A percentile compares a stretch with the other conserved stretches of the same genome.
Conservation (phyloP, 768 basidiomycete genomes). For the Termitomyces bulborhizus region DNA sequence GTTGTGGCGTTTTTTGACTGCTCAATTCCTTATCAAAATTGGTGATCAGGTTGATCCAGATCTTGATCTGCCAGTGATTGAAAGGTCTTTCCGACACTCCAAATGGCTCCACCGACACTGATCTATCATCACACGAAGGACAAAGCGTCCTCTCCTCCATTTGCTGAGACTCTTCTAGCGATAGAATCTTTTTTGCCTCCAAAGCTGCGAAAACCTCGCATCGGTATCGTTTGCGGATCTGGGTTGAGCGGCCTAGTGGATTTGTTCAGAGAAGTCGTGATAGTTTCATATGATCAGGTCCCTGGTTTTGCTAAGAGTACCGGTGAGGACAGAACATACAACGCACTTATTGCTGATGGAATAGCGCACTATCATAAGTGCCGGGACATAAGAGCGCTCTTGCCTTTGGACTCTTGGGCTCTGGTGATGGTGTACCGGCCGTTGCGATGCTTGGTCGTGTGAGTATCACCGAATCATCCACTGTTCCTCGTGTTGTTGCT, state of each 20-base stretch:
- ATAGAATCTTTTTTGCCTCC: slow-evolving; percentile 28
- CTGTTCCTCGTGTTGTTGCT: too few species aligned
- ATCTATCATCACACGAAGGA: not conserved
- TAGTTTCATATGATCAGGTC: slow-evolving; percentile 61
- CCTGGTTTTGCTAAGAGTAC: slow-evolving; percentile 76
- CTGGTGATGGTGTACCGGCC: slow-evolving; percentile 60
- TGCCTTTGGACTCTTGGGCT: slow-evolving; percentile 75
- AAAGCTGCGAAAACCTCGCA: slow-evolving; percentile 40
- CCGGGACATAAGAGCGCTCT: slow-evolving; percentile 75
- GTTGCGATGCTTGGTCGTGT: slow-evolving; percentile 90
- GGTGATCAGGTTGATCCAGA: too few species aligned
- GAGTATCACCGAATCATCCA: slow-evolving; percentile 22
- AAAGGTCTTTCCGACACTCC: too few species aligned
- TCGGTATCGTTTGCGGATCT: slow-evolving; percentile 86
- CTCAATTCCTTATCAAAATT: too few species aligned
- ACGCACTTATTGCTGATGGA: not conserved
- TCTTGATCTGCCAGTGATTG: too few species aligned
- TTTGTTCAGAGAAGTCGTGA: slow-evolving; percentile 46
- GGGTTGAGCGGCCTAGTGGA: slow-evolving; percentile 74
- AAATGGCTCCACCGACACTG: not conserved
- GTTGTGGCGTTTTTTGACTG: too few species aligned
- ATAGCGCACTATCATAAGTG: slow-evolving; percentile 37
- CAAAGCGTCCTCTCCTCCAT: not conserved
- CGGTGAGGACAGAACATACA: slow-evolving; percentile 38
- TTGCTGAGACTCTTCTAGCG: slow-evolving; percentile 24